These are phyloP conservation scores for Claviceps pusilla DNA, from an alignment of 2,329 filamentous ascomycete species.

Conservation along the genomic window DNA sequence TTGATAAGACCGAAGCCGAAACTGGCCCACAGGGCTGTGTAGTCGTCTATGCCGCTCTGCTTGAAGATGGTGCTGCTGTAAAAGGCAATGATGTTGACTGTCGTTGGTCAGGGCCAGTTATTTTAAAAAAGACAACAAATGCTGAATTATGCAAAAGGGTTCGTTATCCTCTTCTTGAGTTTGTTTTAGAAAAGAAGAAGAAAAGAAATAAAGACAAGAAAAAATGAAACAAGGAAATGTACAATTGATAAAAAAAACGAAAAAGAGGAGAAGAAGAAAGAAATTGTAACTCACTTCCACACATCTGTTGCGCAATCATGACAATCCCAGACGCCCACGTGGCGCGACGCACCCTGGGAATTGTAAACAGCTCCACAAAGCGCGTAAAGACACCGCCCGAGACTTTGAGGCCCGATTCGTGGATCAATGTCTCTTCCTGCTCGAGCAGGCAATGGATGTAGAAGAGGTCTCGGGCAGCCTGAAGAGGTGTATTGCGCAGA, in stretches of 20 bases:
- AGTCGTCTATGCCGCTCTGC: slow-evolving; percentile 21
- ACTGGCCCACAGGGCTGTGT: slow-evolving; percentile 17
- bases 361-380: slow-evolving; percentile 41
- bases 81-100: slow-evolving; percentile 31
- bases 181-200: background rate
- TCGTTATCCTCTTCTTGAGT: too few relatives aligned
- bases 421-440: slow-evolving; percentile 15
- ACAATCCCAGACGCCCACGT: slow-evolving; percentile 52
- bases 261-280: too few relatives aligned
- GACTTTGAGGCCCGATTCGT: slow-evolving; percentile 16
- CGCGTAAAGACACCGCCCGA: slow-evolving; percentile 33
- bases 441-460: slow-evolving; percentile 34
- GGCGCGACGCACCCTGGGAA: slow-evolving; percentile 43
- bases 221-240: background rate
- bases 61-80: slow-evolving; percentile 13
- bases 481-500: slow-evolving; percentile 42
- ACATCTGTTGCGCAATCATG: slow-evolving; percentile 53
- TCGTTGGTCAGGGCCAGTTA: too few relatives aligned
- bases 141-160: too few relatives aligned
- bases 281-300: slow-evolving; percentile 22
- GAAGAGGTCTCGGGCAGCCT: slow-evolving; percentile 48
- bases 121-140: background rate
- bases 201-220: background rate
- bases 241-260: background rate
- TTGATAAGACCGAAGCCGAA: slow-evolving; percentile 17